Conservation (phyloP, 2,329 filamentous ascomycete genomes). For the Blumeria graminis region DNA sequence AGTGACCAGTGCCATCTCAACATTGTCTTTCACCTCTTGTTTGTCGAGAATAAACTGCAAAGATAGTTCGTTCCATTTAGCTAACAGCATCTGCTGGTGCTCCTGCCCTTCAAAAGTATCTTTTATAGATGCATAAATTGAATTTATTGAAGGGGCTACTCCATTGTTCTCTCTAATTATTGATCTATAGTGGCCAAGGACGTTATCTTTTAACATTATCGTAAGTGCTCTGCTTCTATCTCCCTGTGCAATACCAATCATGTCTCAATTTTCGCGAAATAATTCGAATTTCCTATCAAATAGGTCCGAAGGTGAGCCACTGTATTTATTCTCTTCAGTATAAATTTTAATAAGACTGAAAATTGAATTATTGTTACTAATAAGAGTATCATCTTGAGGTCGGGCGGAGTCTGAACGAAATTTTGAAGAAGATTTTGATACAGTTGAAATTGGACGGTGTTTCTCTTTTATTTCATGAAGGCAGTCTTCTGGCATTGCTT, state of each 20-base stretch:
- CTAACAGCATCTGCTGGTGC: neutral
- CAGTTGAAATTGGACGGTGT: neutral
- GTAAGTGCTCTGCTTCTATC: neutral
- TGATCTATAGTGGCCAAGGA: neutral
- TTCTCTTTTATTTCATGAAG: neutral
- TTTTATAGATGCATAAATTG: neutral
- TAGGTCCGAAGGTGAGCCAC: neutral
- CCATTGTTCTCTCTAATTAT: neutral
- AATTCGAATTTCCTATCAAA: neutral
- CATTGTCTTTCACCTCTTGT: neutral
- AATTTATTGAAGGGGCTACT: neutral
- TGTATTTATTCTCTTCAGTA: neutral
- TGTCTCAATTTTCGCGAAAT: neutral
- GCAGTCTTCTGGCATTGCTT: neutral
- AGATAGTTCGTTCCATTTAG: neutral
- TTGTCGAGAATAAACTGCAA: neutral
- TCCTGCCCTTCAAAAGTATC: neutral
- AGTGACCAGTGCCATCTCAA: neutral
- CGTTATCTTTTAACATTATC: neutral
- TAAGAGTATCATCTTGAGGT: neutral
- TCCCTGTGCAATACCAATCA: neutral
- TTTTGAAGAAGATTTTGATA: neutral
- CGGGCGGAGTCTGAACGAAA: neutral
- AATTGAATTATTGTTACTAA: neutral
- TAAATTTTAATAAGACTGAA: neutral